Percentiles rank a stretch among this genome's conserved stretches.
phyloP scores from a whole-genome alignment of 345 rosid genomes.

The Gynandropsis gynandra region DNA sequence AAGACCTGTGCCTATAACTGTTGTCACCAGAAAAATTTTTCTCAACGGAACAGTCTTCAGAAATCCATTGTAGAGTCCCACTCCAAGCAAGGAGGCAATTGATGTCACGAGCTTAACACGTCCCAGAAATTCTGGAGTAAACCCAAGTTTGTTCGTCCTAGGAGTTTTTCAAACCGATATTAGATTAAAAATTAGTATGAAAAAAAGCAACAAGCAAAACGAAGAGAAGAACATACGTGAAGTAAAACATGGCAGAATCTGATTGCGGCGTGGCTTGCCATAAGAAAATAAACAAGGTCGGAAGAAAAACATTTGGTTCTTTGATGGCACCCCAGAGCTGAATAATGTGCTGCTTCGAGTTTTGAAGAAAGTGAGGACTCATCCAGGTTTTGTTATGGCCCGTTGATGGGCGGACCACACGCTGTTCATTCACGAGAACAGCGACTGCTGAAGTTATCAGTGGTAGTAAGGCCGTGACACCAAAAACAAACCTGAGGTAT shows the following conservation, averaged over 20 bases:
- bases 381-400: slow-evolving; percentile 34
- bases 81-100: slow-evolving; percentile 81
- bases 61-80: slow-evolving; percentile 89
- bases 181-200: slow-evolving; percentile 13
- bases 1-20: slow-evolving; percentile 65
- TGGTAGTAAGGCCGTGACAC: slow-evolving; percentile 82
- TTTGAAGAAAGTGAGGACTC: slow-evolving; percentile 49
- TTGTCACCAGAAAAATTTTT: slow-evolving; percentile 73
- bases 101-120: slow-evolving; percentile 89
- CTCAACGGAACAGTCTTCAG: slow-evolving; percentile 69
- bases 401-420: slow-evolving; percentile 36
- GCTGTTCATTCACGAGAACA: slow-evolving; percentile 83
- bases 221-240: slow-evolving; percentile 52
- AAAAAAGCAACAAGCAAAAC: background rate
- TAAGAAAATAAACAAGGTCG: slow-evolving; percentile 78
- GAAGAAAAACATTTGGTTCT: slow-evolving; percentile 77
- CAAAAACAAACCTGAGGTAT: slow-evolving; percentile 82
- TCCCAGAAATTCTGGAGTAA: slow-evolving; percentile 93
- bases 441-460: slow-evolving; percentile 87
- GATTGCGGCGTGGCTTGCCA: slow-evolving; percentile 99
- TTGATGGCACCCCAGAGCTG: slow-evolving; percentile 68
- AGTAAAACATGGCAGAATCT: slow-evolving; percentile 95
- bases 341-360: slow-evolving; percentile 54
- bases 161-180: slow-evolving; percentile 14
- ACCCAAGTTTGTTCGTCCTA: slow-evolving; percentile 94